Evolutionary conservation across 805 yeast genomes (phyloP).

Genomic region (Starmera quercuum): DNA sequence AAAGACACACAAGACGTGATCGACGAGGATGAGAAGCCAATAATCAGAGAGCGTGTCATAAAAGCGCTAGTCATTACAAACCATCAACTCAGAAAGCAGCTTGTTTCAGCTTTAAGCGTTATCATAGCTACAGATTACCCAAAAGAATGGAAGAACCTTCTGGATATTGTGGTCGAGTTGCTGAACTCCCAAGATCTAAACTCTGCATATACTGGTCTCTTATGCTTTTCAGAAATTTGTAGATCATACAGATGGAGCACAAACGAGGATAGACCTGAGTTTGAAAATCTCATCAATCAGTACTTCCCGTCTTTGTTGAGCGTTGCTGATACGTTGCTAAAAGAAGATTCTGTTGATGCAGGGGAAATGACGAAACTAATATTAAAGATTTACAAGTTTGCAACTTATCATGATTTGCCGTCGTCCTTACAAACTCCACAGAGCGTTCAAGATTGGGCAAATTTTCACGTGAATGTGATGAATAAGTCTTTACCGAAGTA

Average conservation of each 20-base stretch:
- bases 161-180: slow-evolving; percentile 37
- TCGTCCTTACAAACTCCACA: slow-evolving; percentile 48
- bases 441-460: slow-evolving; percentile 58
- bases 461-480: slow-evolving; percentile 64
- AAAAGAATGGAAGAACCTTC: slow-evolving; percentile 45
- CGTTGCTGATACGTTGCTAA: slow-evolving; percentile 51
- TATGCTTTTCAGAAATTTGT: slow-evolving; percentile 63
- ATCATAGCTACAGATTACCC: slow-evolving; percentile 47
- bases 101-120: slow-evolving; percentile 43
- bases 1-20: slow-evolving; percentile 27
- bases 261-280: slow-evolving; percentile 43
- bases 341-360: slow-evolving; percentile 31
- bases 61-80: slow-evolving; percentile 50
- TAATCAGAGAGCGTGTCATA: slow-evolving; percentile 61
- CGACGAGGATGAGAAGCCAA: slow-evolving; percentile 66
- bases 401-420: slow-evolving; percentile 69
- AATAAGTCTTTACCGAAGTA: slow-evolving; percentile 49
- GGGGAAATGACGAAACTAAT: slow-evolving; percentile 74
- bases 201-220: slow-evolving; percentile 54
- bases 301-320: slow-evolving; percentile 60
- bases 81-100: slow-evolving; percentile 31
- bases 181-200: slow-evolving; percentile 36
- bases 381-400: slow-evolving; percentile 71
- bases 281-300: slow-evolving; percentile 47
- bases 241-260: slow-evolving; percentile 65